A percentile compares a stretch with the other conserved stretches of the same genome.
phyloP scores from a whole-genome alignment of 805 yeast species.

The Starmera caribaea region DNA sequence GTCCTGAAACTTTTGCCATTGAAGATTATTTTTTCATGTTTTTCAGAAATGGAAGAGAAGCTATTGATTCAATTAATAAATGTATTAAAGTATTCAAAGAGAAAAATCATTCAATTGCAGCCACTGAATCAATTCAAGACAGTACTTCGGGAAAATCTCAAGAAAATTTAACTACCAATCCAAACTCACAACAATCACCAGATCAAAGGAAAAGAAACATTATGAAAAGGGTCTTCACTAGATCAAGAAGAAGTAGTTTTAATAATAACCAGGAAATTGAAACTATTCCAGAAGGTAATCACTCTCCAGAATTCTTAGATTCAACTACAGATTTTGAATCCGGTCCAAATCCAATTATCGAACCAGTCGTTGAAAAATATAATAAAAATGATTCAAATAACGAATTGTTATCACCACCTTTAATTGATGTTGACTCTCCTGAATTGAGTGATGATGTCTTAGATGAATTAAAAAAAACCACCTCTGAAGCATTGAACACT shows the following conservation, averaged over 20 bases:
- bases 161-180: not conserved
- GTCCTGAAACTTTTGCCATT: conserved; percentile 39
- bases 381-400: too few species aligned
- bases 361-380: too few species aligned
- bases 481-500: too few species aligned
- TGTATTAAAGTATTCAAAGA: conserved; percentile 25
- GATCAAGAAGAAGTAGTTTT: not conserved
- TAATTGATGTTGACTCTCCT: too few species aligned
- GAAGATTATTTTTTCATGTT: conserved; percentile 67
- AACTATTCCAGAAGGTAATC: too few species aligned
- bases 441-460: too few species aligned
- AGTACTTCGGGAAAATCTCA: conserved; percentile 4
- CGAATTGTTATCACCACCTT: too few species aligned
- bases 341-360: too few species aligned
- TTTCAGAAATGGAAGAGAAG: conserved; percentile 40
- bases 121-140: conserved; percentile 4
- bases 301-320: too few species aligned
- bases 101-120: not conserved
- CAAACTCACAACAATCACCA: not conserved
- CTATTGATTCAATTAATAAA: conserved; percentile 29
- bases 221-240: not conserved
- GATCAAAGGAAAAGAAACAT: not conserved
- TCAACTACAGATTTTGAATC: too few species aligned
- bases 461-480: too few species aligned
- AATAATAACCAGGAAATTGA: too few species aligned